Base-by-base conservation (phyloP, 2,329 filamentous ascomycete genomes). In the Tolypocladium sp. region DNA sequence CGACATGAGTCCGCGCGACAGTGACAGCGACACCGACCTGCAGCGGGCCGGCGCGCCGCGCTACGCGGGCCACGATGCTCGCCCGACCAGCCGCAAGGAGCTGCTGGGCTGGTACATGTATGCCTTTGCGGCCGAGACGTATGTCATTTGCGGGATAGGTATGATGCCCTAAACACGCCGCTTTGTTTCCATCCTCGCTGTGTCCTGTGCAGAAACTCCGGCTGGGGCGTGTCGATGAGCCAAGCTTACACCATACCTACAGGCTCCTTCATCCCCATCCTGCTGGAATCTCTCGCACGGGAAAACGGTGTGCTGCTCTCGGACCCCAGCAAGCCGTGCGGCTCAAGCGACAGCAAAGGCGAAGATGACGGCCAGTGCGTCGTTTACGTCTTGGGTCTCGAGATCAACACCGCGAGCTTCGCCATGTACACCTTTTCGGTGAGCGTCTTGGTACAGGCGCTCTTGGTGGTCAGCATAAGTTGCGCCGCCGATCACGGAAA, bases 381-480 rank as follows among this genome's bases (percentile, higher is more conserved):
- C 61, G 85, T 97, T 60, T 84, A 88, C 63, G 79, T 97, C 6
- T 77, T 96, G 30, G 93, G 93, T 7, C 73, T 89, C 61, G 88
- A 96, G 68, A 88, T 99, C 76, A 97, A 97, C 74, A 97, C 93
- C 1, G 92, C 93, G 41, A 95, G 90, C 73, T 97, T 97, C 73
- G 93, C 92, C 71, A 96, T 97, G 91, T 97, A 97, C 75, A 97
- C 92, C 2, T 99, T 99, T 74, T 96, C 92, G 60, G 79, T 95
- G 68, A 95, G 91, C 70, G 94, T 99, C 1, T 74, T 97, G 25
- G 73, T 97, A 13, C 94, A 99, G 72, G 90, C 92, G 1, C 75
- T 97, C 35, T 77, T 97, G 37, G 95, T 99, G 51, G 91, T 99
- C 63, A 96, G 92, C 69, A 96, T 99, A 80, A 96, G 92, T 69